Evolutionary conservation across 1,284 basidiomycete genomes (phyloP), one percentile per base, ranked within the genome.

Genomic region (Neotropicomus parvogracilis): DNA sequence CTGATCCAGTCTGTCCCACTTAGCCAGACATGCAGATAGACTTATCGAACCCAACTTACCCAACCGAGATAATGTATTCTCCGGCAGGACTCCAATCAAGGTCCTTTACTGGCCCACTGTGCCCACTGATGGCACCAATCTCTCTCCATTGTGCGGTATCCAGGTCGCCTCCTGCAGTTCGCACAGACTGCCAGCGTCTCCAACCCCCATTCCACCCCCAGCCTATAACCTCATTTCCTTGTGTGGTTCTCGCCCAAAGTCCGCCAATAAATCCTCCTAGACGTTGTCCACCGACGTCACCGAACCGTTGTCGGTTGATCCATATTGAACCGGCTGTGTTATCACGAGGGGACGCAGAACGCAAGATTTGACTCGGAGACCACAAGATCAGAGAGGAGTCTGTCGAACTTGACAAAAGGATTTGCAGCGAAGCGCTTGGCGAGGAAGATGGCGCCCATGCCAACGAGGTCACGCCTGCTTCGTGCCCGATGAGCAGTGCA

Each of bases 171-270:
- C 54, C 45, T n/a, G 51, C 46, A 31, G 44, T 20, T 21, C 44
- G 49, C 1, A 52, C 38, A 44, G 77, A 76, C 26, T 67, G 67
- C 94, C 94, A 98, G 40, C 90, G 76, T 60, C 94, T 78, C 83
- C 91, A 93, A 3, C 90, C 88, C 24, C 95, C 94, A 42, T 83
- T 84, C 94, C 95, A 97, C 0, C 92, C 94, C 78, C 86, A 90
- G 1, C 88, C 88, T 11, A 94, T 62, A 0, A 83, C 85, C 32
- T 87, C 83, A n/a, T 66, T 58, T 0, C 83, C 83, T 33, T 67
- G 60, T 9, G 57, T 67, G 59, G 62, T 52, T 24, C 51, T 57
- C 4, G 72, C 73, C 91, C 93, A 97, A 7, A 91, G 58, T 0
- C 88, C 91, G 3, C 92, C 92, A 42, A 95, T 85, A 65, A 98